Percentiles rank a stretch among this genome's conserved stretches.
Evolutionary conservation across 1,284 basidiomycete species (phyloP).

Genomic region (Melampsora larici-populina): DNA sequence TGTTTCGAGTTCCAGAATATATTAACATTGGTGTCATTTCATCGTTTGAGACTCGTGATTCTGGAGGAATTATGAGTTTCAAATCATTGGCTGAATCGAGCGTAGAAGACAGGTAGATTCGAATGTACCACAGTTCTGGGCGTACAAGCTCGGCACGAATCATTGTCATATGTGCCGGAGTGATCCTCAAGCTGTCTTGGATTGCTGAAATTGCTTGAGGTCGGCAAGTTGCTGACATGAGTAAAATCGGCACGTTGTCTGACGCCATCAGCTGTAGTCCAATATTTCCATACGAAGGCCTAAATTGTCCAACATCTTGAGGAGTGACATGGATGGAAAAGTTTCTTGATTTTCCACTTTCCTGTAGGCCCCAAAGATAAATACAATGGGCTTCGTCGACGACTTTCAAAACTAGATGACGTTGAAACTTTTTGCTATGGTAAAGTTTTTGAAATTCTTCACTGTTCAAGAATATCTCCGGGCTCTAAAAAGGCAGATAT

Average conservation of each 20-base stretch:
- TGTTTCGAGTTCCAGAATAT: constrained; percentile 1
- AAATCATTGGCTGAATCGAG: background rate
- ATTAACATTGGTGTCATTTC: background rate
- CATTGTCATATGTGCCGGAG: background rate
- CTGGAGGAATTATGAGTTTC: background rate
- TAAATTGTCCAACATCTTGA: background rate
- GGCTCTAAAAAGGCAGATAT: constrained; percentile 10
- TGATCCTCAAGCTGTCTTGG: background rate
- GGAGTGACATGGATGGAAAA: background rate
- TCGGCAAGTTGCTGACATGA: constrained; percentile 15
- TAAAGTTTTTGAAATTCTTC: too few relatives aligned
- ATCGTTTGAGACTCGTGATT: background rate
- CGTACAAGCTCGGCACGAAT: constrained; percentile 3
- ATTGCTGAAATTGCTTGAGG: constrained; percentile 9
- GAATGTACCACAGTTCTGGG: background rate
- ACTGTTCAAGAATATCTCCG: constrained; percentile 6
- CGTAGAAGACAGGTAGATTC: background rate
- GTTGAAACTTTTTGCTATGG: constrained; percentile 1
- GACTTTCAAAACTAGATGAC: background rate
- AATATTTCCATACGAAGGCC: background rate
- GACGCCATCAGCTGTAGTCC: background rate
- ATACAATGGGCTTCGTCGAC: constrained; percentile 8
- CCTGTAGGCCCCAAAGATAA: constrained; percentile 11
- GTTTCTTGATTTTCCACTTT: background rate
- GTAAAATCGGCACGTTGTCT: background rate